A percentile compares a stretch with the other conserved stretches of the same genome.
Evolutionary conservation across 192 early-diverging fungal species (phyloP).

Genomic region (Tieghemiomyces parasiticus): DNA sequence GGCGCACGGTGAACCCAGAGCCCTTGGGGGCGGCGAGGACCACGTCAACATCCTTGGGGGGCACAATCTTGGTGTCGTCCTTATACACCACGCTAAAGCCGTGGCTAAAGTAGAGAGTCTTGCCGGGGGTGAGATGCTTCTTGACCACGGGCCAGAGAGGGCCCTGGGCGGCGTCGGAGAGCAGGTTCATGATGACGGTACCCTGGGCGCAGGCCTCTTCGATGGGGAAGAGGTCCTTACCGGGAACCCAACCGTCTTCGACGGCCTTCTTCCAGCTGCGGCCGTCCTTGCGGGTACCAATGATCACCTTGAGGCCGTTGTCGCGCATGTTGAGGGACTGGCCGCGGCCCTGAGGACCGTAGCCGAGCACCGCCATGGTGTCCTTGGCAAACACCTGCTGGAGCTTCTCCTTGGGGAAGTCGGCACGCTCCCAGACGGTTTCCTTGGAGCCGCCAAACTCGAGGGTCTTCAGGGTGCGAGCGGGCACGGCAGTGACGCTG

Average conservation of each 20-base stretch:
- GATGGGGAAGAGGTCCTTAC: conserved; percentile 89
- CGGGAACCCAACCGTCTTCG: conserved; percentile 89
- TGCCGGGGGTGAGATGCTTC: conserved; percentile 83
- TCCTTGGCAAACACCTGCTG: conserved; percentile 85
- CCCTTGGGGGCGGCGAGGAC: conserved; percentile 94
- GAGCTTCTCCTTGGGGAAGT: conserved; percentile 87
- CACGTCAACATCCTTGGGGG: conserved; percentile 88
- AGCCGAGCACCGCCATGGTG: conserved; percentile 81
- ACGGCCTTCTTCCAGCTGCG: conserved; percentile 83
- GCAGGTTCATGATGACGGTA: conserved; percentile 82
- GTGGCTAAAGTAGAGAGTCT: conserved; percentile 97
- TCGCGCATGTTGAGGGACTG: conserved; percentile 90
- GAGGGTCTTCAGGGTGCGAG: conserved; percentile 79
- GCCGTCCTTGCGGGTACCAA: conserved; percentile 81
- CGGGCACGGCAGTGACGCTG: conserved; percentile 19
- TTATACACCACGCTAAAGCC: conserved; percentile 91
- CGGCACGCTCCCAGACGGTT: conserved; percentile 84
- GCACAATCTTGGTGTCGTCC: conserved; percentile 77
- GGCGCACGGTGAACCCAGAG: conserved; percentile 88
- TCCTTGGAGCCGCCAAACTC: conserved; percentile 89
- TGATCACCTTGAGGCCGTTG: conserved; percentile 91
- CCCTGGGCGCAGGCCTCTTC: conserved; percentile 82
- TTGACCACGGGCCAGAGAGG: conserved; percentile 76
- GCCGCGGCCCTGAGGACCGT: conserved; percentile 90
- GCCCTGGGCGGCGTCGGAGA: conserved; percentile 93